These are phyloP conservation scores for Fusarium decemcellulare DNA, from an alignment of 2,329 filamentous ascomycete genomes.

Conservation along the genomic window DNA sequence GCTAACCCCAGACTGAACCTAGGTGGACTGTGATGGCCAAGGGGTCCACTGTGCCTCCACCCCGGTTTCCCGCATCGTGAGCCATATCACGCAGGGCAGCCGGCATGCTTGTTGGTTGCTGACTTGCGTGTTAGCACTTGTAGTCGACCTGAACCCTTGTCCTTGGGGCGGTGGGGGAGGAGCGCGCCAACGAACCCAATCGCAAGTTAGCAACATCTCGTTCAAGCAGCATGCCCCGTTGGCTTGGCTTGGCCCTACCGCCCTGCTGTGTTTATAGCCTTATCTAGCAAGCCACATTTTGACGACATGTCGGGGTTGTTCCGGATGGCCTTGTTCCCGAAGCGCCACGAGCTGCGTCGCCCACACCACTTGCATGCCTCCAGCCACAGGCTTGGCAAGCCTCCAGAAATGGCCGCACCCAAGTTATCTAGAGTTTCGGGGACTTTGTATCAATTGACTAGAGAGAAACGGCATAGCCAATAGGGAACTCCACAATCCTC, in stretches of 20 bases:
- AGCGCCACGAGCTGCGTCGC: neutral
- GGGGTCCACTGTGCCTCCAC: neutral
- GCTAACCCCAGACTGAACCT: neutral
- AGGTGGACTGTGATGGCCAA: too few species aligned
- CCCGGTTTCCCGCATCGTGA: conserved; percentile 7
- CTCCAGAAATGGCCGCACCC: too few species aligned
- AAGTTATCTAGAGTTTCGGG: too few species aligned
- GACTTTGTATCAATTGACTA: too few species aligned
- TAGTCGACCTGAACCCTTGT: neutral
- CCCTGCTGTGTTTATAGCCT: neutral
- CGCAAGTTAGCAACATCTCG: neutral
- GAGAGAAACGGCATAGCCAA: too few species aligned
- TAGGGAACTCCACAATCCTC: too few species aligned
- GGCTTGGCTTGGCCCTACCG: neutral
- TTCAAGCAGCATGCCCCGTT: neutral
- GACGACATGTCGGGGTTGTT: neutral
- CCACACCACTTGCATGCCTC: too few species aligned
- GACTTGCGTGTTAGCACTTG: neutral
- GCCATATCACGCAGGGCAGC: conserved; percentile 5
- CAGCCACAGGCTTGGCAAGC: too few species aligned
- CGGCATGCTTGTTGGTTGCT: neutral
- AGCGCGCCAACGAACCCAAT: conserved; percentile 2
- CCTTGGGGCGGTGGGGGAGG: neutral
- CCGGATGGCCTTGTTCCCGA: conserved; percentile 6
- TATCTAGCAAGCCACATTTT: neutral